These are phyloP conservation scores for Alternaria solani DNA, from an alignment of 2,329 filamentous ascomycete species.

Conservation along the genomic window DNA sequence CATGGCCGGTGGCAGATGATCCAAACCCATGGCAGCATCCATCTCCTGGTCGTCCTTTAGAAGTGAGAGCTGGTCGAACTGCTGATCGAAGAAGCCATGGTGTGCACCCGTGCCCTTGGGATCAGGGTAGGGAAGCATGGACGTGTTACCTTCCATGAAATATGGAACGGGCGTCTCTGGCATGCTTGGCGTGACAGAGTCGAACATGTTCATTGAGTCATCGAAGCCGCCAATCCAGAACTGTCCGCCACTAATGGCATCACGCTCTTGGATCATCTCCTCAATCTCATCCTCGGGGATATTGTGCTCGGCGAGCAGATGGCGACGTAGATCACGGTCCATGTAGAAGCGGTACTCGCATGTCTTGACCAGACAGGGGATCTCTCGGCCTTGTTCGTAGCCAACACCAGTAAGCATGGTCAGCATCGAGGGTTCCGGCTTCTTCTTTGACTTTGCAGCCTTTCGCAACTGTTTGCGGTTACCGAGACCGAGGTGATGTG, in stretches of 20 bases:
- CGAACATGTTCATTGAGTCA: constrained; percentile 29
- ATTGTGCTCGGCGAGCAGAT: constrained; percentile 59
- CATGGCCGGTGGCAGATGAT: constrained; percentile 26
- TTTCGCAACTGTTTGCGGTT: constrained; percentile 49
- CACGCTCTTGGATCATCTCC: constrained; percentile 50
- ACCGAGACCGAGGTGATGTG: constrained; percentile 74
- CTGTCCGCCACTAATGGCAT: constrained; percentile 53
- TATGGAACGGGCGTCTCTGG: constrained; percentile 44
- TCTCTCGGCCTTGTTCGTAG: constrained; percentile 60
- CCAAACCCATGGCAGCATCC: constrained; percentile 35
- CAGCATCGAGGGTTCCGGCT: constrained; percentile 37
- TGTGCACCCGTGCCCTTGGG: constrained; percentile 9
- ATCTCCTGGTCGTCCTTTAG: constrained; percentile 33
- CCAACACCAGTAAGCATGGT: constrained; percentile 65
- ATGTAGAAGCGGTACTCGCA: constrained; percentile 66
- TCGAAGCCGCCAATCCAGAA: constrained; percentile 57
- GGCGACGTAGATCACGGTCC: constrained; percentile 65
- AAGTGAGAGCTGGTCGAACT: constrained; percentile 27
- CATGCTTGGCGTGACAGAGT: constrained; percentile 41
- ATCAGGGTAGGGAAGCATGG: constrained; percentile 6
- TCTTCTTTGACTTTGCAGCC: constrained; percentile 48
- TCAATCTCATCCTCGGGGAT: constrained; percentile 47
- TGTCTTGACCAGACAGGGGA: constrained; percentile 59
- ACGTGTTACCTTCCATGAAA: constrained; percentile 21
- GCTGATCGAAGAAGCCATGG: constrained; percentile 14